Conservation (phyloP, 371 early-diverging fungal genomes). For the Mortierella sp. region DNA sequence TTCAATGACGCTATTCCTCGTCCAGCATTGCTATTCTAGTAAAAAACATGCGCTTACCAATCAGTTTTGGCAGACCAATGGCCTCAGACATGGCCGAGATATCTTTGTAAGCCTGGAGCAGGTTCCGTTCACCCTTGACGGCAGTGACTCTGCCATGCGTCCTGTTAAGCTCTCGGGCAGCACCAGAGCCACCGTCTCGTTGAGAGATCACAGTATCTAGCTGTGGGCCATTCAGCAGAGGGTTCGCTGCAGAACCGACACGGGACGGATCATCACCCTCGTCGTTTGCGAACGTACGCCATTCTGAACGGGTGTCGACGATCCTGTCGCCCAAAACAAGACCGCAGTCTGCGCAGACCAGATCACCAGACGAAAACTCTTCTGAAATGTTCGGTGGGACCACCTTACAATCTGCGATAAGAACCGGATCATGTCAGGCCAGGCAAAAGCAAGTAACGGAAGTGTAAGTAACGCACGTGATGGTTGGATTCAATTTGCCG, state of each 20-base stretch:
- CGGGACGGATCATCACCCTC: slow-evolving; percentile 98
- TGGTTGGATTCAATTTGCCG: not conserved
- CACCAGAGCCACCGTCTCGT: slow-evolving; percentile 84
- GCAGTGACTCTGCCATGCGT: slow-evolving; percentile 81
- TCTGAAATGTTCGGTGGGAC: slow-evolving; percentile 96
- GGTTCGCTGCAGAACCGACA: slow-evolving; percentile 97
- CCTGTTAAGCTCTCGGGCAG: slow-evolving; percentile 79
- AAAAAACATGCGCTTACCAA: slow-evolving; percentile 59
- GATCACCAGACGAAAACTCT: slow-evolving; percentile 93
- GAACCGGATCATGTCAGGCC: too few relatives aligned
- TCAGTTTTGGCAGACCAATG: slow-evolving; percentile 86
- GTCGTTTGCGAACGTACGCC: slow-evolving; percentile 99
- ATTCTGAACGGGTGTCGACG: slow-evolving; percentile 99
- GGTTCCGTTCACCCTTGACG: slow-evolving; percentile 80
- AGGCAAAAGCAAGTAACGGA: not conserved
- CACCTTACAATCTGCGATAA: slow-evolving; percentile 78
- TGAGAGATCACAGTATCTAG: slow-evolving; percentile 92
- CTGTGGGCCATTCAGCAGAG: slow-evolving; percentile 87
- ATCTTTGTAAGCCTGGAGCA: slow-evolving; percentile 93
- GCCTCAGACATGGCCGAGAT: slow-evolving; percentile 95
- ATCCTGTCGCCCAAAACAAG: slow-evolving; percentile 96
- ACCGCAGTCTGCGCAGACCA: slow-evolving; percentile 99
- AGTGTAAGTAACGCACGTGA: not conserved
- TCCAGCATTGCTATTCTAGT: too few relatives aligned
- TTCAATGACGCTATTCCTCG: too few relatives aligned